Conservation (phyloP, 805 yeast genomes). For the Hagleromyces aurorensis region DNA sequence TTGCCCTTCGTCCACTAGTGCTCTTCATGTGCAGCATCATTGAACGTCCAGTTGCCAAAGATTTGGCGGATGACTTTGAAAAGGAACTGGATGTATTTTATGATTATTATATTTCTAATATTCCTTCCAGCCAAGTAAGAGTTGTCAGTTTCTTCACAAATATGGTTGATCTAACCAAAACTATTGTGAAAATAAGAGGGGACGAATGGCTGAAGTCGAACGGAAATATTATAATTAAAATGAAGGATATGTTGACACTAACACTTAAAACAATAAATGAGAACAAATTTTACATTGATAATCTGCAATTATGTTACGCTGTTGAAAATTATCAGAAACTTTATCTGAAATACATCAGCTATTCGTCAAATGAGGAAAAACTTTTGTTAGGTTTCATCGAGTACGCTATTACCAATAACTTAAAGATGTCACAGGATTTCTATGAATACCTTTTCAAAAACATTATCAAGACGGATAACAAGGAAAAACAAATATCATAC, state of each 20-base stretch:
- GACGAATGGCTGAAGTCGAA: slow-evolving; percentile 52
- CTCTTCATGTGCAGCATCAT: slow-evolving; percentile 30
- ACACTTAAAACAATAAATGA: slow-evolving; percentile 21
- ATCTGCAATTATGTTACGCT: slow-evolving; percentile 66
- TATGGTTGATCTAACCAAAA: slow-evolving; percentile 53
- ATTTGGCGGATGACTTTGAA: slow-evolving; percentile 50
- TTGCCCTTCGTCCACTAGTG: slow-evolving; percentile 55
- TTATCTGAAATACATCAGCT: slow-evolving; percentile 34
- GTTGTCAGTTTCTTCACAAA: slow-evolving; percentile 50
- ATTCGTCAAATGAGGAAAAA: slow-evolving; percentile 29
- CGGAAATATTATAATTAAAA: slow-evolving; percentile 23
- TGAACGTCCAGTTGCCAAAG: slow-evolving; percentile 28
- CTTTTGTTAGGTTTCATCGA: slow-evolving; percentile 37
- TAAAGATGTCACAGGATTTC: slow-evolving; percentile 33
- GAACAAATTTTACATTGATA: slow-evolving; percentile 32
- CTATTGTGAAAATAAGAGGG: slow-evolving; percentile 43
- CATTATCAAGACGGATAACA: slow-evolving; percentile 46
- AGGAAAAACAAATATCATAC: slow-evolving; percentile 40
- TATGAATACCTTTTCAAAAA: slow-evolving; percentile 50
- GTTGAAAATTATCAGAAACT: slow-evolving; percentile 50
- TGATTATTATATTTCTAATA: slow-evolving; percentile 41
- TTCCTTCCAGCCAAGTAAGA: slow-evolving; percentile 28
- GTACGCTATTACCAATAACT: slow-evolving; percentile 22
- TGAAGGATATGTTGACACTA: slow-evolving; percentile 23
- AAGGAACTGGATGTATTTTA: slow-evolving; percentile 43